Evolutionary conservation across 2,329 filamentous ascomycete genomes (phyloP).

Genomic region (Neonectria ditissima): DNA sequence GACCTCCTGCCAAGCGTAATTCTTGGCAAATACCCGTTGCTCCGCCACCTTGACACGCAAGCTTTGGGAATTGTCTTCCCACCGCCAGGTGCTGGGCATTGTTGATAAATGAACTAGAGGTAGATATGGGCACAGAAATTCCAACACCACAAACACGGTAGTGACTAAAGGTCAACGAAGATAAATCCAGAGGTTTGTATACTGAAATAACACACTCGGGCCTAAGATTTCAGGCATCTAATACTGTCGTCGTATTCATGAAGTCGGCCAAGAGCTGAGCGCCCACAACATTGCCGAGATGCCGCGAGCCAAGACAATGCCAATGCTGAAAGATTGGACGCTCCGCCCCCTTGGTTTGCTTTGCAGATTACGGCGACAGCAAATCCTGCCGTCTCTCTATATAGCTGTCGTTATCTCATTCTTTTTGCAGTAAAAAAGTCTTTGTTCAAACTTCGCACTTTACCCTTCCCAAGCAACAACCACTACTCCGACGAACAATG

Average conservation of each 20-base stretch:
- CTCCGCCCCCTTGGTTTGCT: slow-evolving; percentile 8
- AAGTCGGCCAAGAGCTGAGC: slow-evolving; percentile 19
- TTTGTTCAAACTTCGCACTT: slow-evolving; percentile 1
- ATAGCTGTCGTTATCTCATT: slow-evolving; percentile 11
- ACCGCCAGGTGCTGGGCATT: neutral
- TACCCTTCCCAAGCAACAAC: neutral
- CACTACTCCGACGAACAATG: slow-evolving; percentile 9
- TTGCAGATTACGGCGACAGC: neutral
- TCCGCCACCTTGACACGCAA: slow-evolving; percentile 24
- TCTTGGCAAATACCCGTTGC: slow-evolving; percentile 12
- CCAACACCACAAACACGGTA: neutral
- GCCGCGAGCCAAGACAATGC: slow-evolving; percentile 25
- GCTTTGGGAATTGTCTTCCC: neutral
- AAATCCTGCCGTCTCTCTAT: slow-evolving; percentile 5
- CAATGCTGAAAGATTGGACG: slow-evolving; percentile 1
- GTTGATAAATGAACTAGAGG: neutral
- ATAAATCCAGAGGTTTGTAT: neutral
- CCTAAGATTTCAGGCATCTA: neutral
- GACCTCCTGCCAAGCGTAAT: slow-evolving; percentile 19
- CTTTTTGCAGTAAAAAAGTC: neutral
- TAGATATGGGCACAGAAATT: neutral
- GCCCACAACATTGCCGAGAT: slow-evolving; percentile 19
- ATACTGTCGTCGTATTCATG: neutral
- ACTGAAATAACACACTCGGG: neutral
- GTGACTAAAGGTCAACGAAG: neutral